phyloP scores from a whole-genome alignment of 345 rosid genomes.

The Hypericum perforatum region DNA sequence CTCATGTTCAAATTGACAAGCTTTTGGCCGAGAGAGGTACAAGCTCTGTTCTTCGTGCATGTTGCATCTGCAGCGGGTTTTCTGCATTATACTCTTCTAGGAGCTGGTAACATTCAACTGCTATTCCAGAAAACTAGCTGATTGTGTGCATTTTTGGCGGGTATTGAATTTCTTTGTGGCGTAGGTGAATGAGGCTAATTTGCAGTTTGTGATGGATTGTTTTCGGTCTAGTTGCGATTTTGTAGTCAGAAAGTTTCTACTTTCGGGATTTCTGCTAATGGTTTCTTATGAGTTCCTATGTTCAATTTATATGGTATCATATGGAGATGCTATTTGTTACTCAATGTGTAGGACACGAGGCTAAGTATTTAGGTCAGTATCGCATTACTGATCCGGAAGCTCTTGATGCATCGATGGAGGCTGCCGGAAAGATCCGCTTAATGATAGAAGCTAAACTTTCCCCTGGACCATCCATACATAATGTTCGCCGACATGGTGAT shows the following conservation, averaged over 20 bases:
- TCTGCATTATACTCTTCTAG: neutral
- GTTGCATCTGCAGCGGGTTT: neutral
- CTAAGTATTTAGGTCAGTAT: slow-evolving; percentile 63
- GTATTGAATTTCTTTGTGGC: too few species aligned
- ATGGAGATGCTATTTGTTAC: slow-evolving; percentile 4
- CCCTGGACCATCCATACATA: slow-evolving; percentile 85
- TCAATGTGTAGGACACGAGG: slow-evolving; percentile 44
- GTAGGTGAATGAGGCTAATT: too few species aligned
- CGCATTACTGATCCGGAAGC: slow-evolving; percentile 81
- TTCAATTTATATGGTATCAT: neutral
- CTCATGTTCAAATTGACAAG: slow-evolving; percentile 77
- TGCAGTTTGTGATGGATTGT: too few species aligned
- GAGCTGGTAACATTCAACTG: too few species aligned
- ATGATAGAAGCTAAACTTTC: slow-evolving; percentile 93
- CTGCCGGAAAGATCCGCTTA: slow-evolving; percentile 79
- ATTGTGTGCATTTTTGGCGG: too few species aligned
- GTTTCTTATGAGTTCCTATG: neutral
- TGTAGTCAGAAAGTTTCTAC: too few species aligned
- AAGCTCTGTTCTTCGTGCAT: neutral
- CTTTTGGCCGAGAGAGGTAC: slow-evolving; percentile 76
- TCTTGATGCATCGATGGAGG: slow-evolving; percentile 84
- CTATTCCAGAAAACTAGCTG: too few species aligned
- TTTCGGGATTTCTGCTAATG: too few species aligned
- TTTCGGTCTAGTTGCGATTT: too few species aligned
- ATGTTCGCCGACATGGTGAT: slow-evolving; percentile 83